These are phyloP conservation scores for Extremus antarcticus DNA, from an alignment of 495 filamentous ascomycete species.

Conservation along the genomic window DNA sequence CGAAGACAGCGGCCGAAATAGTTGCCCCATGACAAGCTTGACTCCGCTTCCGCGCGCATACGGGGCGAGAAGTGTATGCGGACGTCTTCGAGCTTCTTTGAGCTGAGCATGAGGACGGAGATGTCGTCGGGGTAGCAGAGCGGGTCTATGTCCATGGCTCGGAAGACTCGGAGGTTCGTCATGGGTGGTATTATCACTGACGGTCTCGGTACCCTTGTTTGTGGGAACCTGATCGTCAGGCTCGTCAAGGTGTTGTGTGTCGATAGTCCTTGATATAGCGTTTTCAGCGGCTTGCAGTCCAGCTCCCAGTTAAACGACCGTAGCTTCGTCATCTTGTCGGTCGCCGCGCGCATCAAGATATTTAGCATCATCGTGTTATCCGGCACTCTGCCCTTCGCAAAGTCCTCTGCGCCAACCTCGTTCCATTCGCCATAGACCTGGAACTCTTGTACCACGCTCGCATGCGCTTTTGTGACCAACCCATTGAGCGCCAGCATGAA, in stretches of 20 bases:
- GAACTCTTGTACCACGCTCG: slow-evolving; percentile 42
- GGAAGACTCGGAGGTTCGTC: slow-evolving; percentile 42
- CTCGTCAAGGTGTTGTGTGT: slow-evolving; percentile 40
- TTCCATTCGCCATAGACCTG: slow-evolving; percentile 47
- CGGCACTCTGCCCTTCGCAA: slow-evolving; percentile 47
- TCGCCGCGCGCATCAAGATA: slow-evolving; percentile 45
- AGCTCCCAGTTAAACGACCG: slow-evolving; percentile 52
- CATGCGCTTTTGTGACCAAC: slow-evolving; percentile 44
- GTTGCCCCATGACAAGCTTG: slow-evolving; percentile 41
- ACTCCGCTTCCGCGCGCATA: slow-evolving; percentile 48
- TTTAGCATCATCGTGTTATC: slow-evolving; percentile 56
- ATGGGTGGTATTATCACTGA: slow-evolving; percentile 48
- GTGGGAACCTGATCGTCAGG: slow-evolving; percentile 46
- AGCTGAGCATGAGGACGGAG: slow-evolving; percentile 42
- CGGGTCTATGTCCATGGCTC: slow-evolving; percentile 50
- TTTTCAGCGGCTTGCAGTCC: slow-evolving; percentile 51
- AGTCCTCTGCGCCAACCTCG: slow-evolving; percentile 46
- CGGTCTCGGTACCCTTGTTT: slow-evolving; percentile 46
- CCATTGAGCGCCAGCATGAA: slow-evolving; percentile 55
- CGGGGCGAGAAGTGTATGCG: slow-evolving; percentile 51
- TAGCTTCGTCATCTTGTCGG: slow-evolving; percentile 48
- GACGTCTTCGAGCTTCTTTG: slow-evolving; percentile 43
- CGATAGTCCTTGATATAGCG: slow-evolving; percentile 45
- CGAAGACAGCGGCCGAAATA: slow-evolving; percentile 47
- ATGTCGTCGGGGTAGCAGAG: slow-evolving; percentile 57